Percentiles rank a stretch among this genome's conserved stretches.
Evolutionary conservation across 179 eudicot species (phyloP).

Genomic region (Pouteria campechiana): DNA sequence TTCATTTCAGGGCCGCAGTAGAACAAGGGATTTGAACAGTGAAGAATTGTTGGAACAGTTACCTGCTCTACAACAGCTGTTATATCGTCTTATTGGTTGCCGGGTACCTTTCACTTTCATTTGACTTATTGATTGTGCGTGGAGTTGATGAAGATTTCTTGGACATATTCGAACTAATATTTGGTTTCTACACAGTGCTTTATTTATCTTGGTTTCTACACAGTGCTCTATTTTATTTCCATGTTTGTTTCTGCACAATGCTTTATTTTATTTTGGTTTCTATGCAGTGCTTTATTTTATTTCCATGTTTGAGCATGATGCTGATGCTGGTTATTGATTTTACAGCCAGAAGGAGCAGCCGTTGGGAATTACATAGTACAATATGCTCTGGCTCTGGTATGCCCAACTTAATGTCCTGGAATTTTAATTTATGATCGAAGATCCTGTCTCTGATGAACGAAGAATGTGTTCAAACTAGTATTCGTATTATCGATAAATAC

Average conservation of each 20-base stretch:
- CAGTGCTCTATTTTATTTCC: no score
- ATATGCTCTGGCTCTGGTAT: constrained; percentile 86
- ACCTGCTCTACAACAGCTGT: constrained; percentile 81
- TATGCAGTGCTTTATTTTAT: background rate
- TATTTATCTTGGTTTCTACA: no score
- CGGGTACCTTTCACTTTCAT: constrained; percentile 34
- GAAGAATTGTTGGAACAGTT: constrained; percentile 77
- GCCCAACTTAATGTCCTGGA: no score
- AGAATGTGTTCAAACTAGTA: no score
- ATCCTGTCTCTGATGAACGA: no score
- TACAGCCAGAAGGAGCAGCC: constrained; percentile 95
- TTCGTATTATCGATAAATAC: no score
- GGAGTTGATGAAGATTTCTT: background rate
- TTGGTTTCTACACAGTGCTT: no score
- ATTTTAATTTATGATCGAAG: no score
- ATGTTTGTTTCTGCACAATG: no score
- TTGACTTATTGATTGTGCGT: background rate
- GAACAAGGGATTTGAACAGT: constrained; percentile 68
- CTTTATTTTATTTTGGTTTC: no score
- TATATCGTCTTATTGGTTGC: constrained; percentile 84
- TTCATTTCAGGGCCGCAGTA: constrained; percentile 58
- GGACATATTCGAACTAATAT: no score
- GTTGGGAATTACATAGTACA: constrained; percentile 74
- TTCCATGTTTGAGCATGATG: background rate
- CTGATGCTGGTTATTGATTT: constrained; percentile 3